Percentiles rank a stretch among this genome's conserved stretches.
Evolutionary conservation across 2,329 filamentous ascomycete genomes (phyloP).

Genomic region (Claviceps paspali): DNA sequence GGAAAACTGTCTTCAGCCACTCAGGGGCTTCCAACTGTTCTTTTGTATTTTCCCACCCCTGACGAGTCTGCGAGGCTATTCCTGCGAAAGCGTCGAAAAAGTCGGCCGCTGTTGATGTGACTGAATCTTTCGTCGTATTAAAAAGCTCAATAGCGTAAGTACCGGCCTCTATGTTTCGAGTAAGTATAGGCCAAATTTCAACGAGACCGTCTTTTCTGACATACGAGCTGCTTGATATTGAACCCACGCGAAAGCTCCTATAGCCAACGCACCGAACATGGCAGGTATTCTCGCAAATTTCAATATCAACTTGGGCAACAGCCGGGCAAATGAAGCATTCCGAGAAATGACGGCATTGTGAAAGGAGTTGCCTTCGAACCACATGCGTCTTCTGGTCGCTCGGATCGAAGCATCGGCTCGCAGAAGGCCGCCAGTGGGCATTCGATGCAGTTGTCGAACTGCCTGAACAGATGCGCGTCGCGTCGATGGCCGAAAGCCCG

Average conservation of each 20-base stretch:
- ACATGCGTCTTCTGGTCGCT: conserved; percentile 47
- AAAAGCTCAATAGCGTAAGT: conserved; percentile 49
- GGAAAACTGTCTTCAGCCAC: conserved; percentile 66
- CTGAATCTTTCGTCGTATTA: conserved; percentile 55
- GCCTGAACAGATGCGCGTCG: conserved; percentile 41
- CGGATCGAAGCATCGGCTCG: conserved; percentile 48
- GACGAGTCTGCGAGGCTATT: conserved; percentile 63
- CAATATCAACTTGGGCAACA: conserved; percentile 74
- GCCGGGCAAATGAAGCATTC: conserved; percentile 48
- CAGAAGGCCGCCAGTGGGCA: conserved; percentile 54
- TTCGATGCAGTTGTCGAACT: conserved; percentile 49
- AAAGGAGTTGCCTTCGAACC: conserved; percentile 69
- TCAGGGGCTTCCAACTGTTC: conserved; percentile 54
- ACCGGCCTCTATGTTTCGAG: conserved; percentile 27
- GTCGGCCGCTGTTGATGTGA: conserved; percentile 50
- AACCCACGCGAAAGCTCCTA: conserved; percentile 79
- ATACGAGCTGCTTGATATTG: conserved; percentile 88
- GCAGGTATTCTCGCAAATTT: conserved; percentile 82
- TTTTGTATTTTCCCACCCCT: conserved; percentile 73
- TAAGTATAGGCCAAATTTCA: conserved; percentile 11
- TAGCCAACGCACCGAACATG: conserved; percentile 75
- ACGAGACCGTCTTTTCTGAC: conserved; percentile 19
- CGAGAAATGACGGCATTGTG: conserved; percentile 59
- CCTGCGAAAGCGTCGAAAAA: conserved; percentile 58
- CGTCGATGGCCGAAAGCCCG: conserved; percentile 52